A percentile compares a stretch with the other conserved stretches of the same genome.
phyloP scores from a whole-genome alignment of 306 rosid genomes.

The Hylodesmum podocarpum region DNA sequence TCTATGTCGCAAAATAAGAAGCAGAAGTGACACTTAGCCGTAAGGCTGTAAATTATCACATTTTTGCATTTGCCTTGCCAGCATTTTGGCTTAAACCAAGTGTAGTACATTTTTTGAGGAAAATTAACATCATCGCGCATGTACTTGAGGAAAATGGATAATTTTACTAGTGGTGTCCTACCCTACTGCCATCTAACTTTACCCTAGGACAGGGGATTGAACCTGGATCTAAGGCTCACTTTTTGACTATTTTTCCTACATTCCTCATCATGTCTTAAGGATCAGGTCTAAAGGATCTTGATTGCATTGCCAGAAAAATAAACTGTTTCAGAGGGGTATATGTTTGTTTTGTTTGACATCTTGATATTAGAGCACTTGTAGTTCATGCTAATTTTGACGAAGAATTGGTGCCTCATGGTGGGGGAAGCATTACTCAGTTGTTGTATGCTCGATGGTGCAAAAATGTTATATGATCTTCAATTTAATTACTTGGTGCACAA shows the following conservation, averaged over 20 bases:
- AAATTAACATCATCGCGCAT: neutral
- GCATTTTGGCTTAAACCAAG: slow-evolving; percentile 22
- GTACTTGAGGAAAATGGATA: neutral
- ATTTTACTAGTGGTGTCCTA: neutral
- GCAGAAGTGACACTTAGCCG: slow-evolving; percentile 31
- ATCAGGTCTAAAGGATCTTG: neutral
- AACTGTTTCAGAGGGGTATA: neutral
- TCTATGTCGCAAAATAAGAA: slow-evolving; percentile 48
- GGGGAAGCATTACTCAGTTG: neutral
- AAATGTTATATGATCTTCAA: neutral
- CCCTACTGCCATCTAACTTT: neutral
- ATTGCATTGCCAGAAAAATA: neutral
- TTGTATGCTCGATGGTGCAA: neutral
- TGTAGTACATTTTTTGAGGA: neutral
- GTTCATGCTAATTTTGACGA: neutral
- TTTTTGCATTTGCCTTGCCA: slow-evolving; percentile 8
- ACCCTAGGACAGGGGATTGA: neutral
- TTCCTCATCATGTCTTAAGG: neutral
- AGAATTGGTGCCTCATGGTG: neutral
- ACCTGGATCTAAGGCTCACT: neutral
- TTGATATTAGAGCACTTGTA: neutral
- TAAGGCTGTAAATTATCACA: neutral
- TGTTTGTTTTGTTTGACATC: neutral
- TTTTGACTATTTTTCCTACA: neutral
- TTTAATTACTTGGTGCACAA: neutral